Conservation (phyloP, 495 filamentous ascomycete genomes). For the Talaromyces stipitatus region DNA sequence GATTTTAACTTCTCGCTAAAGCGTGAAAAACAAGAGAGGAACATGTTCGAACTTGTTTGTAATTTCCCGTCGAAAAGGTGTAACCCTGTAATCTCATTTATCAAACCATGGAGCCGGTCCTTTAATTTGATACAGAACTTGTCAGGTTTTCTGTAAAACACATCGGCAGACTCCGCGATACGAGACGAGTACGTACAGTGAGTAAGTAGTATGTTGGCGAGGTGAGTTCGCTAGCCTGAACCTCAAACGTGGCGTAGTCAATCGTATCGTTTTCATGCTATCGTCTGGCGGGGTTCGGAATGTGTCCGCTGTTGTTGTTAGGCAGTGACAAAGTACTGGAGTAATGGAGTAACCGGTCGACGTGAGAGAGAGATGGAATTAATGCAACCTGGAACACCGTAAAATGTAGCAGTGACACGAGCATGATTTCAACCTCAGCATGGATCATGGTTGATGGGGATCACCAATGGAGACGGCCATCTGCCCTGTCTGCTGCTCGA, state of each 20-base stretch:
- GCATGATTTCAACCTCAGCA: too few relatives aligned
- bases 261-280: neutral
- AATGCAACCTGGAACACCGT: neutral
- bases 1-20: too few relatives aligned
- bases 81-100: neutral
- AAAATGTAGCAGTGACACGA: neutral
- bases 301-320: too few relatives aligned
- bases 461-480: neutral
- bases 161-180: neutral
- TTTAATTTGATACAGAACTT: neutral
- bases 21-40: neutral
- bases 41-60: neutral
- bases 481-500: neutral
- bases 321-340: too few relatives aligned
- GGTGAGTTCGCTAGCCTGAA: neutral
- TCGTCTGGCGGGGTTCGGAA: neutral
- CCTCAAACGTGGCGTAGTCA: neutral
- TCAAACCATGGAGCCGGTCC: neutral
- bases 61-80: neutral
- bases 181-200: neutral
- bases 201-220: too few relatives aligned
- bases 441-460: slow-evolving; percentile 1
- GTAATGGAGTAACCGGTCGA: too few relatives aligned
- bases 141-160: neutral
- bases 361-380: too few relatives aligned